Conservation (phyloP, 352 stramenopile species). For the Aphanomyces stellatus region DNA sequence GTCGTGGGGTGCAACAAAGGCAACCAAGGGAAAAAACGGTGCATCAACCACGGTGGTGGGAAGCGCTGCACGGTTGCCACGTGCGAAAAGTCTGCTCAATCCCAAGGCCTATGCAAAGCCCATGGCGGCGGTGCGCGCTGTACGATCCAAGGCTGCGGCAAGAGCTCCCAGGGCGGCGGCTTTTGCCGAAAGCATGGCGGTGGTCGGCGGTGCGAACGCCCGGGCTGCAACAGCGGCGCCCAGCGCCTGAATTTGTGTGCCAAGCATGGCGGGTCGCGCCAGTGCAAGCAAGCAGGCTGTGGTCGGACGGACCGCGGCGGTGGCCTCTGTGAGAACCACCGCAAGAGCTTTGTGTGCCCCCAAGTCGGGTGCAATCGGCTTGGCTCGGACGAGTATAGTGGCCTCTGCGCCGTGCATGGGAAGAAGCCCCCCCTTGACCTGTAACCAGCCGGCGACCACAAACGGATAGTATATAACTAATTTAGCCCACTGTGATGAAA, state of each 20-base stretch:
- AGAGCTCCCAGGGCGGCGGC: constrained; percentile 19
- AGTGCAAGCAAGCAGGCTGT: constrained; percentile 9
- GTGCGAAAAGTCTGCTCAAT: constrained; percentile 18
- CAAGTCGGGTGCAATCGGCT: constrained; percentile 6
- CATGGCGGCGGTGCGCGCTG: constrained; percentile 20
- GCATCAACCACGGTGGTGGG: constrained; percentile 19
- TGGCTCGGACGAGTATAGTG: too few relatives aligned
- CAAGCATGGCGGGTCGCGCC: constrained; percentile 17
- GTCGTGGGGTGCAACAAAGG: constrained; percentile 20
- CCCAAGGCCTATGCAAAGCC: constrained; percentile 18
- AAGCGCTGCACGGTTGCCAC: constrained; percentile 16
- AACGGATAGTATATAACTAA: too few relatives aligned
- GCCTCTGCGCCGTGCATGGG: too few relatives aligned
- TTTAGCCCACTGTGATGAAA: too few relatives aligned
- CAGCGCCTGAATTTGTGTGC: constrained; percentile 19
- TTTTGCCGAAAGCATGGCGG: constrained; percentile 19
- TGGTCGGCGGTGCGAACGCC: constrained; percentile 9
- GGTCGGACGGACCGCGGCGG: constrained; percentile 17
- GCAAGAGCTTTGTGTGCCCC: constrained; percentile 16
- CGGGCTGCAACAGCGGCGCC: constrained; percentile 16
- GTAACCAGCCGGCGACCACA: too few relatives aligned
- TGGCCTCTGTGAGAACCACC: constrained; percentile 18
- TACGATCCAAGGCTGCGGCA: constrained; percentile 7
- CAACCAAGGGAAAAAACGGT: constrained; percentile 17
- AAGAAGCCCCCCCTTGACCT: too few relatives aligned